These are phyloP conservation scores for Rhodotorula diobovata DNA, from an alignment of 768 basidiomycete genomes.

Conservation along the genomic window DNA sequence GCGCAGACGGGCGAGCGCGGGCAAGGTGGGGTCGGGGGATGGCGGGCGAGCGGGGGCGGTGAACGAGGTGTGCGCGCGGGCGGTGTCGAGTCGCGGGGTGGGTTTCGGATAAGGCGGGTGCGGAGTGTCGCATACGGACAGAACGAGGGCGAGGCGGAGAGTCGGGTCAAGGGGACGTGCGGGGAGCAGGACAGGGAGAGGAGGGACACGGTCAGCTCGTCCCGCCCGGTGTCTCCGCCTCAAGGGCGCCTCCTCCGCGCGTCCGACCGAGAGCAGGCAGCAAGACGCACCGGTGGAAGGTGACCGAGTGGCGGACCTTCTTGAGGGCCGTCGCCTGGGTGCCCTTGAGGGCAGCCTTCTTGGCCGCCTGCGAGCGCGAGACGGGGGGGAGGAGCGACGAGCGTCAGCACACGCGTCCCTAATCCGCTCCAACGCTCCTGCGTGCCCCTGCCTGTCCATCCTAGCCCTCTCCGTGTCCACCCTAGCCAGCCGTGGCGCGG, in stretches of 20 bases:
- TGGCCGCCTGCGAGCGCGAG: constrained; percentile 57
- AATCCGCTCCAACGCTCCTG: no score
- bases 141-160: background rate
- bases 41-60: background rate
- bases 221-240: background rate
- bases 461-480: background rate
- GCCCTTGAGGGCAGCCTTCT: constrained; percentile 93
- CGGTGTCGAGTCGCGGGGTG: background rate
- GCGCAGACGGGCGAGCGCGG: background rate
- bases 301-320: constrained; percentile 66
- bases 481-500: background rate
- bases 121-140: background rate
- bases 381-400: background rate
- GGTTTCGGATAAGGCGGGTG: background rate
- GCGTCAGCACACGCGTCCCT: constrained; percentile 3
- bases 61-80: background rate
- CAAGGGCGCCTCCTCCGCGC: background rate
- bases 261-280: background rate
- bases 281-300: constrained; percentile 56
- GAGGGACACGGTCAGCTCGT: background rate
- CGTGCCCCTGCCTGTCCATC: background rate
- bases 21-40: no score
- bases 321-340: constrained; percentile 51
- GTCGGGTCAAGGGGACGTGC: no score
- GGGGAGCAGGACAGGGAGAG: background rate